Base-by-base conservation (phyloP, 106 monocot genomes). In the Cymbidium sinense region DNA sequence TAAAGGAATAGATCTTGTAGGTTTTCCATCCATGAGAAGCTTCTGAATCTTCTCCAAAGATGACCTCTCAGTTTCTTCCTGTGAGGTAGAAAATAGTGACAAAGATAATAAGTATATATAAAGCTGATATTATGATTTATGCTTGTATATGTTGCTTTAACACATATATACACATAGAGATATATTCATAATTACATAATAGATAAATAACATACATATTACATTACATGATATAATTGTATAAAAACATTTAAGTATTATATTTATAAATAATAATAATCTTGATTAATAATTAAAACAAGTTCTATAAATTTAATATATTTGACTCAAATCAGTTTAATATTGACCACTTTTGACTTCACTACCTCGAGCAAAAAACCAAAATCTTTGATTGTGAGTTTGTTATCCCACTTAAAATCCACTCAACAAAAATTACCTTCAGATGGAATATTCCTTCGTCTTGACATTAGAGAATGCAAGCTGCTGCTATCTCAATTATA, bases 51-150 rank as follows among this genome's bases (percentile, higher is more conserved):
- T 92, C 71, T 95, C 99, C 64, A 99, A 83, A 43, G 92, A 90
- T 62, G 93, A 87, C 52, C 73, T 95, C 83, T 99, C 99, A 43
- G 93, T 87, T 78, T 95, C 93, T 79, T 93, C 99, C 92, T 99
- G 74, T 1, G 2, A 75, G n/a, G 43, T 50, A 58, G 27, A 64
- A 64, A 84, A 61, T 13, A 70, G 37, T 58, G 51, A 64, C 39
- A 37, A 0, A 37, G 21, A 71, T 18, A 70, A 34, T 31, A n/a
- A n/a, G n/a, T n/a, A n/a, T n/a, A n/a, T n/a, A n/a, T n/a, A n/a
- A n/a, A n/a, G n/a, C n/a, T n/a, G n/a, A n/a, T n/a, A n/a, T n/a
- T n/a, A n/a, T n/a, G n/a, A n/a, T n/a, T n/a, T n/a, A n/a, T n/a
- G n/a, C n/a, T n/a, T n/a, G n/a, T n/a, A n/a, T n/a, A n/a, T n/a